Base-by-base conservation (phyloP, 768 basidiomycete genomes). In the Xerocomellus chrysenteron region DNA sequence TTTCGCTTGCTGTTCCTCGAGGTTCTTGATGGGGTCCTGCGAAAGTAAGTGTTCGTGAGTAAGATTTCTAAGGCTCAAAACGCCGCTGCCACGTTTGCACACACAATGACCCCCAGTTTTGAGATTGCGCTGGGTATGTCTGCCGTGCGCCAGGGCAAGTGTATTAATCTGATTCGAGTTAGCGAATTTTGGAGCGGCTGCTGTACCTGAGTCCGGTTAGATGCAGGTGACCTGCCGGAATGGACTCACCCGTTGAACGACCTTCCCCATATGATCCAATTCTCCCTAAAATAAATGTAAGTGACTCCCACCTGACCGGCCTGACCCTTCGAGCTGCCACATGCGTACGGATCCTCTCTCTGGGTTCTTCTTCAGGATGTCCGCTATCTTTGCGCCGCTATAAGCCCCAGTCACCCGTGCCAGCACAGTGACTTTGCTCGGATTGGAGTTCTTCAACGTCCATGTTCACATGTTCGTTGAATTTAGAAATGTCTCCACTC, bases 1-100 rank as follows among this genome's bases (percentile, higher is more conserved):
- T 28, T 8, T 72, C 13, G 70, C 66, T 55, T 72, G 73, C 43
- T 70, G 50, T 39, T 32, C 50, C 50, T 51, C 41, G 36, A 53
- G 35, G 51, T 46, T 12, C 30, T 5, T 51, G 42, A 52, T 47
- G 50, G 40, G 41, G 48, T 28, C 52, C 26, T 21, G 50, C 14
- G 40, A 32, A 43, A 2, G 26, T 6, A 12, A 2, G 37, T 7
- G 12, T 37, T 17, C 26, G 26, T 21, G 49, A 14, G 28, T 41
- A 30, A 37, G 52, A 52, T 21, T 39, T n/a, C 39, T 4, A 7
- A 5, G 37, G 17, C 37, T 12, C 7, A 17, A 12, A 17, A 39
- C 17, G 39, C 39, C 41, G 41, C 41, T 42, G 41, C 19, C 41
- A 21, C 11, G 39, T 40, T 11, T 19, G 39, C 16, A 11, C 14